Percentiles rank a stretch among this genome's conserved stretches.
Evolutionary conservation across 192 early-diverging fungal genomes (phyloP).

Genomic region (Thamnidium elegans): DNA sequence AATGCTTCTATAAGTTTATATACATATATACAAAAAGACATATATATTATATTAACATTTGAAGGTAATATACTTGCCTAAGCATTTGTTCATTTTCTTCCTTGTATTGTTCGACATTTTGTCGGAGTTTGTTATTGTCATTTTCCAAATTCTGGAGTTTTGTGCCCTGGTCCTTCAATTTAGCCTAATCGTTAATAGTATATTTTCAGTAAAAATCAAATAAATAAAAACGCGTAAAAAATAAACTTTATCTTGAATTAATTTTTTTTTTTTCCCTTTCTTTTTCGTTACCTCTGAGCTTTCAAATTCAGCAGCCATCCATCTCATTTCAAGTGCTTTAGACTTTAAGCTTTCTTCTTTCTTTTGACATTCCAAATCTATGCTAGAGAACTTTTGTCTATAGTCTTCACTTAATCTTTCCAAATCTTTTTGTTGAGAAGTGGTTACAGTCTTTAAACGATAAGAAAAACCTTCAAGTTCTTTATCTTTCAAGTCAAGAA

Average conservation of each 20-base stretch:
- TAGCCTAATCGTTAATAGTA: constrained; percentile 2
- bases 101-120: neutral
- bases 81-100: constrained; percentile 12
- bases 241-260: neutral
- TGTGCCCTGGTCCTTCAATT: constrained; percentile 11
- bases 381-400: constrained; percentile 10
- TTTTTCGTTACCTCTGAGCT: constrained; percentile 33
- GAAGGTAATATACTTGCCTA: neutral
- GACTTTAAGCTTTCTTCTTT: constrained; percentile 20
- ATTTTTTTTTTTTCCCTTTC: neutral
- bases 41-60: neutral
- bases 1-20: neutral
- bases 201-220: neutral
- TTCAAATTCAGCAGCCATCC: constrained; percentile 40
- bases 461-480: constrained; percentile 30
- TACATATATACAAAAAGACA: neutral
- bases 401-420: constrained; percentile 21
- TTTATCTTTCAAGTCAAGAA: constrained; percentile 24
- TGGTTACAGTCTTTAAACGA: constrained; percentile 18
- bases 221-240: neutral
- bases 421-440: constrained; percentile 18
- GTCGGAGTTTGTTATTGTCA: constrained; percentile 8
- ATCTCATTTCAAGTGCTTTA: constrained; percentile 34
- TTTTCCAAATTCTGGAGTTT: constrained; percentile 3
- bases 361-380: neutral